Base-by-base conservation (phyloP, 163 green algal species). In the Trebouxiophyceae sp. region DNA sequence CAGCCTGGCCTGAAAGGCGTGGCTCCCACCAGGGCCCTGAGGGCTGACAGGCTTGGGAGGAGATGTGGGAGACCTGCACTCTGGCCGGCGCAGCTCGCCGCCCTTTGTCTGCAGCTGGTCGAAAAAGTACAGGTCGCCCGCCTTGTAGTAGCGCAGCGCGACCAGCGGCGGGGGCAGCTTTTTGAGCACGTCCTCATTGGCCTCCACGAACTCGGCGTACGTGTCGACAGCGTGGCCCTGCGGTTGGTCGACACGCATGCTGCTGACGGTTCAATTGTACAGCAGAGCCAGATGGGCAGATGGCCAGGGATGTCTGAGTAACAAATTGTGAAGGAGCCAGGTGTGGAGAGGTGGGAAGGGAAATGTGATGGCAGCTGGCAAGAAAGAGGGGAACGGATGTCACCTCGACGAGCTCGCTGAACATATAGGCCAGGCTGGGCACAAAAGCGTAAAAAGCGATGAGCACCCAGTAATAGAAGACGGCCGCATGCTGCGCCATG, bases 391-490 rank as follows among this genome's bases (percentile, higher is more conserved):
- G 44, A 39, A 23, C n/a, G n/a, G n/a, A n/a, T n/a, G n/a, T 39
- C 57, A 81, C 71, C 72, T 91, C 86, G 0, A 95, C 83, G 19
- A 93, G 75, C 79, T 98, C 90, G 65, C 84, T 86, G 74, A 98
- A 97, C 61, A 90, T 87, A 80, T 98, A 98, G 0, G 92, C 89
- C 44, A 89, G 70, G 6, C 68, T 68, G 6, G 91, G 91, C 0
- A 77, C 88, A 47, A 95, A 63, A 6, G 90, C 62, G 73, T 88
- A 95, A 33, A 93, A 80, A 2, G 71, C 33, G 7, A 92, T 55
- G 46, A 95, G 67, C 8, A 91, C 62, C 86, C 88, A 96, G 79
- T 93, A 97, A 76, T 98, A 98, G 46, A 88, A 69, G 2, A 97
- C 80, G 0, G 92, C 89, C 0, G 91, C 82, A 76, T 98, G 93